Evolutionary conservation across 305 asterid genomes (phyloP).

Genomic region (Lippia alba): DNA sequence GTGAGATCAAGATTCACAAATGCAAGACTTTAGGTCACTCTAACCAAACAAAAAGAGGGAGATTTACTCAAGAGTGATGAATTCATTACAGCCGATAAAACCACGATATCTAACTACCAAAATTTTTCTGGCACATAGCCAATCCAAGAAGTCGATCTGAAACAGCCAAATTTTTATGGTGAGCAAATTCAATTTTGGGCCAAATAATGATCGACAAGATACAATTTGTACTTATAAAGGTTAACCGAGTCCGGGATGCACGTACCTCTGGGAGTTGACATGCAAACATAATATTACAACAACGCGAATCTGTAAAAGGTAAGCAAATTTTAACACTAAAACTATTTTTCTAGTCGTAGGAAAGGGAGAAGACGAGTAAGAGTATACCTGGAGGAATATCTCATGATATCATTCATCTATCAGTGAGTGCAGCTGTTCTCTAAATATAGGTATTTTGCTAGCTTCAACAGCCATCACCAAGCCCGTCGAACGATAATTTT

Average conservation of each 20-base stretch:
- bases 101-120: slow-evolving; percentile 23
- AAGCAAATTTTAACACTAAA: slow-evolving; percentile 3
- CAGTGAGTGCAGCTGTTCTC: slow-evolving; percentile 61
- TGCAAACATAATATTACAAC: slow-evolving; percentile 1
- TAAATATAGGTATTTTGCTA: slow-evolving; percentile 56
- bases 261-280: slow-evolving; percentile 16
- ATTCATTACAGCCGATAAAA: not conserved
- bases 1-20: too few species aligned
- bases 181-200: slow-evolving; percentile 18
- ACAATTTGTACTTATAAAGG: slow-evolving; percentile 24
- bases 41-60: too few species aligned
- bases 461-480: slow-evolving; percentile 86
- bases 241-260: not conserved
- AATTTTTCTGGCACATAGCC: slow-evolving; percentile 34
- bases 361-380: not conserved
- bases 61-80: not conserved
- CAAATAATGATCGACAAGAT: slow-evolving; percentile 1
- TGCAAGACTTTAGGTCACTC: too few species aligned
- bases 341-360: not conserved
- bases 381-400: slow-evolving; percentile 36
- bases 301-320: slow-evolving; percentile 21
- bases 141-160: slow-evolving; percentile 19
- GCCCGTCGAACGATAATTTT: slow-evolving; percentile 66
- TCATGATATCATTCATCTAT: slow-evolving; percentile 50
- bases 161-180: not conserved